Evolutionary conservation across 2,329 filamentous ascomycete genomes (phyloP), one percentile per base, ranked within the genome.

Genomic region (Pseudonectria foliicola): DNA sequence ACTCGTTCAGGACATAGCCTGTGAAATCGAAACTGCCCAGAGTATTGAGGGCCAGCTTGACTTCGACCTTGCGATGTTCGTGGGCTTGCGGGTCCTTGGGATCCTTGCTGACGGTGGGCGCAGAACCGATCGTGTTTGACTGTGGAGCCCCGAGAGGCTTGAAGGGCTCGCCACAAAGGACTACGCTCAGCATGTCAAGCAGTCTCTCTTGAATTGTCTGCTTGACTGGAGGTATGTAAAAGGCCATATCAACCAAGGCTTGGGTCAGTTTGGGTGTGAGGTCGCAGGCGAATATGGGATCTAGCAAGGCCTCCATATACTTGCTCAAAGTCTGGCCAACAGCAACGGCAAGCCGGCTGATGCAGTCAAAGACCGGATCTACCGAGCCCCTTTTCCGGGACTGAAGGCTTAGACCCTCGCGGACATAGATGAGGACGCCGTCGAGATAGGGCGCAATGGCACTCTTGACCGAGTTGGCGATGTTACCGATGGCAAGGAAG

Each of bases 11-110:
- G 12, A 95, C 84, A 53, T 96, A 88, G 2, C 86, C 82, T 42
- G 74, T 82, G 54, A 98, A 98, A 59, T 98, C 92, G 53, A 98
- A 98, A 56, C 88, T 95, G n/a, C 92, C 93, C 1, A 98, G 70
- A 0, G 93, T 98, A 52, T 94, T 89, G 12, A 98, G 72, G 4
- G 92, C 92, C 34, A 98, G 70, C 45, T 93, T 93, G 43, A 98
- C 85, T 57, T 98, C 90, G 7, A 80, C 71, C 57, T 93, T 89
- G 40, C 82, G 70, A 46, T 78, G 79, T 48, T 93, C 87, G 43
- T 86, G 81, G n/a, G 82, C 82, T 30, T 82, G 73, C 0, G 84
- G 81, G 45, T 94, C 86, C 53, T 92, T 86, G 40, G 81, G 84
- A 50, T 96, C 92, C 49, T 89, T 89, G 11, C 84, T 77, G 53